Base-by-base conservation (phyloP, 176 grass and related monocot species). In the Paspalum notatum region DNA sequence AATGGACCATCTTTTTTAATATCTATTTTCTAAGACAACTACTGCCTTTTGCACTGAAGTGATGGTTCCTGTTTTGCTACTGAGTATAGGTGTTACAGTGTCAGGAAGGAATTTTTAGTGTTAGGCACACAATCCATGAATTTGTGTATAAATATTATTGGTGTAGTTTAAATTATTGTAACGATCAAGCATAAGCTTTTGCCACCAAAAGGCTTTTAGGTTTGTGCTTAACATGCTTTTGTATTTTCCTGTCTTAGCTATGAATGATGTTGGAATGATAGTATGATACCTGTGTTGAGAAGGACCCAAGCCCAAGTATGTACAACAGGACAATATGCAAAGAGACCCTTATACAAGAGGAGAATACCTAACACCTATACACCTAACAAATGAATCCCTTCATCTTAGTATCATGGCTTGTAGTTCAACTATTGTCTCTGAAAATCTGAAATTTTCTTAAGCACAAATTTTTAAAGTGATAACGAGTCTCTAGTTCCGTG, bases 21-120 rank as follows among this genome's bases (percentile, higher is more conserved):
- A 12, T 22, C 73, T 40, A 86, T 80, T 53, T 82, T 38, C 78
- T 64, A 57, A 24, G 43, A 37, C 12, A 58, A 78, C 21, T 73
- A 39, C 24, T 68, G 16, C 4, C 18, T 59, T 74, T 81, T 68
- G 52, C 21, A 60, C 12, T 3, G 41, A 26, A 20, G 60, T 40
- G 15, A 20, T 18, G 20, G 7, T 59, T 80, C 24, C 4, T 6
- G 63, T 75, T 38, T 82, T 71, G 64, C 48, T 32, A 60, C 8
- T 61, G 22, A 71, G 25, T 64, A 56, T 57, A 62, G 18, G 46
- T 38, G 12, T 55, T 44, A 13, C 6, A n/a, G 55, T 25, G 39
- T 14, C 38, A 63, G 55, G 42, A 46, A 72, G 12, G 40, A 54
- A 25, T 48, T 46, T 5, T 68, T 74, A 32, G 26, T 25, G 37